A percentile compares a stretch with the other conserved stretches of the same genome.
phyloP scores from a whole-genome alignment of 2,329 filamentous ascomycete genomes.

The Aspergillus ruber region DNA sequence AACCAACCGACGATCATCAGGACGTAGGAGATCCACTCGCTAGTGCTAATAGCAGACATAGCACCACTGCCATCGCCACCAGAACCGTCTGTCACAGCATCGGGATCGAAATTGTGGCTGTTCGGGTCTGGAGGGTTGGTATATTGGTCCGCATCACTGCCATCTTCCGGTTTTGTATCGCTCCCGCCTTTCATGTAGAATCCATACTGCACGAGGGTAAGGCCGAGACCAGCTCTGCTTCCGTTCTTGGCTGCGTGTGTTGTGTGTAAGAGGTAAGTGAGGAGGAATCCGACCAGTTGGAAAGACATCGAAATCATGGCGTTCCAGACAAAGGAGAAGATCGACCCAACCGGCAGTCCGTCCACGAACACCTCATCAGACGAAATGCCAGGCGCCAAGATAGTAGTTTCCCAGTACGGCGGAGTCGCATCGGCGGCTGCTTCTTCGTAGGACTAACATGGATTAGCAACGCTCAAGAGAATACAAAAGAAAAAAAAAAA shows the following conservation, averaged over 20 bases:
- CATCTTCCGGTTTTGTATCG: conserved; percentile 33
- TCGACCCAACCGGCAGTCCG: conserved; percentile 80
- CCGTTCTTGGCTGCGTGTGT: conserved; percentile 98
- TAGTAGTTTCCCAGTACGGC: conserved; percentile 98
- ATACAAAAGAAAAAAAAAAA: conserved; percentile 1
- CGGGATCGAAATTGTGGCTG: conserved; percentile 77
- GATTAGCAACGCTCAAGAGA: conserved; percentile 28
- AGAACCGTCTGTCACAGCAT: conserved; percentile 50
- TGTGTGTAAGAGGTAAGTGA: conserved; percentile 96
- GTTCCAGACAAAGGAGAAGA: conserved; percentile 71
- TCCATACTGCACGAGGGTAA: conserved; percentile 92
- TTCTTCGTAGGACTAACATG: conserved; percentile 83
- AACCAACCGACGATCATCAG: conserved; percentile 99
- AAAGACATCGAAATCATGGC: conserved; percentile 98
- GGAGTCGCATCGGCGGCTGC: conserved; percentile 92
- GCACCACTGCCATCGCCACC: conserved; percentile 34
- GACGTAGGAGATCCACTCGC: conserved; percentile 84
- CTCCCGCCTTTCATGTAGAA: conserved; percentile 79
- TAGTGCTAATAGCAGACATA: conserved; percentile 58
- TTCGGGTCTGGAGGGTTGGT: conserved; percentile 79
- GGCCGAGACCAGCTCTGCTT: conserved; percentile 84
- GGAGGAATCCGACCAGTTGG: conserved; percentile 91
- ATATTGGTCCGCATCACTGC: conserved; percentile 33
- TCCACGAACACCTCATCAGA: conserved; percentile 95
- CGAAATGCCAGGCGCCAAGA: conserved; percentile 85